phyloP scores from a whole-genome alignment of 2,329 filamentous ascomycete genomes.

The Berkeleyomyces rouxiae region DNA sequence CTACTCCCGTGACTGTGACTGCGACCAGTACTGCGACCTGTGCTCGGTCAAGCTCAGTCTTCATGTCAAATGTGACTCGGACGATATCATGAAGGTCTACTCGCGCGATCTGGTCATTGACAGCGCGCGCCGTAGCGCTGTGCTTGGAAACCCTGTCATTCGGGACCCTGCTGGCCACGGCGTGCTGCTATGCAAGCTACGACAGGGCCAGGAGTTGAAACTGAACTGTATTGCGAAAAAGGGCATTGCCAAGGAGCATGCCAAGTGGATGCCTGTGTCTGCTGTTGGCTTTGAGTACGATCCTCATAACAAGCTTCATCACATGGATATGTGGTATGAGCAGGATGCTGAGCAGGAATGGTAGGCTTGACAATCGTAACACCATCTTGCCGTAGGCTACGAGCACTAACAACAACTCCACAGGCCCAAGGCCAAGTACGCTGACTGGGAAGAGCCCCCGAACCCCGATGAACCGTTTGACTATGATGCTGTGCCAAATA shows the following conservation, averaged over 20 bases:
- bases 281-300: slow-evolving; percentile 97
- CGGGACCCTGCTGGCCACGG: slow-evolving; percentile 68
- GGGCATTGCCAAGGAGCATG: slow-evolving; percentile 96
- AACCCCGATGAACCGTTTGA: slow-evolving; percentile 78
- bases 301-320: slow-evolving; percentile 85
- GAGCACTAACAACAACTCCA: slow-evolving; percentile 15
- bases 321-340: slow-evolving; percentile 93
- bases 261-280: slow-evolving; percentile 88
- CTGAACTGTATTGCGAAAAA: slow-evolving; percentile 92
- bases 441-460: slow-evolving; percentile 60
- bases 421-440: slow-evolving; percentile 70
- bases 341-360: slow-evolving; percentile 64
- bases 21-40: slow-evolving; percentile 83
- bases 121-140: slow-evolving; percentile 52
- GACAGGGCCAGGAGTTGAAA: slow-evolving; percentile 76
- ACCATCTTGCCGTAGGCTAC: too few species aligned
- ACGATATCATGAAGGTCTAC: slow-evolving; percentile 87
- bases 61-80: slow-evolving; percentile 68
- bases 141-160: slow-evolving; percentile 67
- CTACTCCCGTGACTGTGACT: slow-evolving; percentile 90
- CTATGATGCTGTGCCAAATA: slow-evolving; percentile 67
- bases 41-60: slow-evolving; percentile 77
- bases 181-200: slow-evolving; percentile 74
- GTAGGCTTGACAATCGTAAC: slow-evolving; percentile 32
- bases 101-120: slow-evolving; percentile 71